phyloP scores from a whole-genome alignment of 345 rosid genomes.

The Melaleuca quinquenervia region DNA sequence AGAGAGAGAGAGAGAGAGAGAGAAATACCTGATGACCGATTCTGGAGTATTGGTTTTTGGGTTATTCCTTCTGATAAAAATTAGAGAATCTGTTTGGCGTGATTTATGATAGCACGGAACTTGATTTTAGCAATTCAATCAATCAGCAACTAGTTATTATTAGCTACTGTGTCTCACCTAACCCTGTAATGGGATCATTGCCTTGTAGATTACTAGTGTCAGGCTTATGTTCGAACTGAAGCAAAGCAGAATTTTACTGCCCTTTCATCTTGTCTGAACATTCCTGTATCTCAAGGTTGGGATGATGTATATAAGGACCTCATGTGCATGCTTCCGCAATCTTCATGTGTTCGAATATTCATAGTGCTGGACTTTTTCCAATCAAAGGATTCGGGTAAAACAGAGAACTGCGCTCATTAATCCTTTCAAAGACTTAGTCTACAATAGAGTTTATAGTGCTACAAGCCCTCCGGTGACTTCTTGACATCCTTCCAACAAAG shows the following conservation, averaged over 20 bases:
- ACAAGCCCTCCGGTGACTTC: neutral
- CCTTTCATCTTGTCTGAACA: neutral
- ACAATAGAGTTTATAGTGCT: neutral
- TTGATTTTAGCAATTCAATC: neutral
- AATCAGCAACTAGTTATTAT: neutral
- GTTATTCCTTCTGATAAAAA: neutral
- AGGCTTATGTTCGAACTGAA: neutral
- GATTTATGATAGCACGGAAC: neutral
- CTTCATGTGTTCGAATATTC: neutral
- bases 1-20: neutral
- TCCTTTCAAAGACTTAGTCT: neutral
- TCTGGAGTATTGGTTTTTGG: neutral
- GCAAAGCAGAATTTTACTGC: neutral
- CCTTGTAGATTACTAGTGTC: neutral
- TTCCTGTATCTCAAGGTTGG: neutral
- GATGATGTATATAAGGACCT: neutral
- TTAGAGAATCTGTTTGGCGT: neutral
- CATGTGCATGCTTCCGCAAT: neutral
- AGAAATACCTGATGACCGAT: neutral
- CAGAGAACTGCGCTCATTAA: neutral
- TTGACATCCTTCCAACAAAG: neutral
- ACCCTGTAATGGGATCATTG: neutral
- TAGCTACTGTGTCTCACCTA: neutral
- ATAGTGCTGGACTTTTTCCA: neutral
- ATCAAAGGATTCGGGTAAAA: neutral